Evolutionary conservation across 257 asterid species (phyloP).

Genomic region (Solanum piurae): DNA sequence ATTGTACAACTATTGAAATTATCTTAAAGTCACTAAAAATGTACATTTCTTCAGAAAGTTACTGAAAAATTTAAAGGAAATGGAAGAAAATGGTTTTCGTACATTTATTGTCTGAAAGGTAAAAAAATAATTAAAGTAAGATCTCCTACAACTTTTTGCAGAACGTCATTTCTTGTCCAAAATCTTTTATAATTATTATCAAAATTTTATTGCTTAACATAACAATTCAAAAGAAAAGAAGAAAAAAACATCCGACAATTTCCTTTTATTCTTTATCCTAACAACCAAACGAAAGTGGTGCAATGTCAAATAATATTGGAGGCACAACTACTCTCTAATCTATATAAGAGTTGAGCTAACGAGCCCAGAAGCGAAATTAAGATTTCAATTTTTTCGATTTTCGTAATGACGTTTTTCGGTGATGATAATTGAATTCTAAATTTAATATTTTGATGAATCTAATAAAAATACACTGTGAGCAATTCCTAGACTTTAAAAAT

Average conservation of each 20-base stretch:
- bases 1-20: neutral
- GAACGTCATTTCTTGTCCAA: neutral
- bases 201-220: neutral
- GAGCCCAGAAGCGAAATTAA: rapidly evolving
- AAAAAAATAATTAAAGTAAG: neutral
- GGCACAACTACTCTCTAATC: neutral
- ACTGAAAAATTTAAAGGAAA: neutral
- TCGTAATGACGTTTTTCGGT: too few species aligned
- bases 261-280: neutral
- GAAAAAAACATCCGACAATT: neutral
- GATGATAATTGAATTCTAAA: too few species aligned
- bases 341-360: neutral
- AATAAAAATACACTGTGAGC: too few species aligned
- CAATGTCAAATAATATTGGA: neutral
- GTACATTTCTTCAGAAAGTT: neutral
- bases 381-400: too few species aligned
- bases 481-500: neutral
- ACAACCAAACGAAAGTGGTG: neutral
- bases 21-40: neutral
- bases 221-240: neutral
- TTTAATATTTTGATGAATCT: too few species aligned
- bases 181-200: neutral
- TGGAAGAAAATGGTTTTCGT: neutral
- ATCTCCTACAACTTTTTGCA: neutral
- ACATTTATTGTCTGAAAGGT: neutral